Base-by-base conservation (phyloP, 805 yeast genomes). In the Zygotorulaspora florentina region DNA sequence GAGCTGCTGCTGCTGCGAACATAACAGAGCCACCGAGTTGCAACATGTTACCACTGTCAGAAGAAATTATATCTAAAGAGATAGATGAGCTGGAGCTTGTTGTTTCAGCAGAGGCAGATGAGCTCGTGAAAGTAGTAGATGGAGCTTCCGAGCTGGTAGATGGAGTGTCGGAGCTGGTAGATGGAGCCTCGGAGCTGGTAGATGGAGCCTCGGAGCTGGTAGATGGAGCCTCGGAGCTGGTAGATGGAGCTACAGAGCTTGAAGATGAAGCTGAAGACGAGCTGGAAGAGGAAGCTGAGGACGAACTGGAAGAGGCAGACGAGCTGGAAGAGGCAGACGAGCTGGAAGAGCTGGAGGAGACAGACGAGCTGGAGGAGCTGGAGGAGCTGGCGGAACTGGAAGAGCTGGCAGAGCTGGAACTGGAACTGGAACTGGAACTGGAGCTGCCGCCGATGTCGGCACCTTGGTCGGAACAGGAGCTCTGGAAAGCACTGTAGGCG, bases 401-500 rank as follows among this genome's bases (percentile, higher is more conserved):
- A 28, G 74, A 54, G 12, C 66, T 42, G 10, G 63, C 34, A 9
- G 71, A 51, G n/a, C 74, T 52, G 7, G 68, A 47, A 7, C 69
- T 46, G 18, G 66, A 42, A 9, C 63, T 35, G 10, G 71, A 51
- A 12, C 74, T 52, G 7, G 68, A 47, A 7, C 69, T 46, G 18
- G 59, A 45, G 11, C 64, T 42, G 33, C 58, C 59, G 23, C 55
- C 57, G 28, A 69, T 63, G 17, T 61, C 49, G 41, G 70, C 73
- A 47, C 75, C 72, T 54, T 69, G 73, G 50, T 70, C 74, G 9
- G 64, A 47, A 68, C 90, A 85, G 16, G 79, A 57, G 47, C 65
- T 52, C 60, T 76, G 61, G 65, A 87, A 85, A 16, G 81, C 75
- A 27, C 73, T 50, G 58, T 70, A 70, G 50, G 96, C 96, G 43